A percentile compares a stretch with the other conserved stretches of the same genome.
Evolutionary conservation across 306 rosid genomes (phyloP).

Genomic region (Cotoneaster glaucophyllus): DNA sequence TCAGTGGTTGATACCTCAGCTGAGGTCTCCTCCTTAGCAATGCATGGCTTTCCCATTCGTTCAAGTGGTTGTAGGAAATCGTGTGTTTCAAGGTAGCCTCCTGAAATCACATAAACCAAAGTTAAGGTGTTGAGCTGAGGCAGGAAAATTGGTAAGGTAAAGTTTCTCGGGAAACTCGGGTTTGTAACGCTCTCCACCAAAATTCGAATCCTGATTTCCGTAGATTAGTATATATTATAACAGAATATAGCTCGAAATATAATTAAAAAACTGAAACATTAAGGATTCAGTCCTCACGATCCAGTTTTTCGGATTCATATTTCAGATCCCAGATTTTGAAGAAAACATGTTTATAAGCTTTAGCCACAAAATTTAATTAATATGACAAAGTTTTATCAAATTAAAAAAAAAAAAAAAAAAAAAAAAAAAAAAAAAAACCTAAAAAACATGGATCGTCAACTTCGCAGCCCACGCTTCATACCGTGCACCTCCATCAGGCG

Average conservation of each 20-base stretch:
- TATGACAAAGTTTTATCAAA: neutral
- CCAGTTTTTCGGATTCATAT: neutral
- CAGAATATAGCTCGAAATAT: neutral
- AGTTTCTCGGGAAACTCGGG: too few species aligned
- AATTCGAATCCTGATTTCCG: neutral
- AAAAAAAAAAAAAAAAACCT: neutral
- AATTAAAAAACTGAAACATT: neutral
- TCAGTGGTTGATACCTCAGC: constrained; percentile 45
- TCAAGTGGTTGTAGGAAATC: constrained; percentile 92
- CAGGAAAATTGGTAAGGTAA: neutral
- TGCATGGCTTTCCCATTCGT: constrained; percentile 33
- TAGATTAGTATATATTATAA: too few species aligned
- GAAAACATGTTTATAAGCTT: neutral
- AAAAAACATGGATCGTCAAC: neutral
- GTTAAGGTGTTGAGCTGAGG: neutral
- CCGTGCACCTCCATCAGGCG: constrained; percentile 5
- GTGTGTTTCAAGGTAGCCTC: constrained; percentile 73
- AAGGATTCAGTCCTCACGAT: neutral
- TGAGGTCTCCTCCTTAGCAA: constrained; percentile 55
- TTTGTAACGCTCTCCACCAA: neutral
- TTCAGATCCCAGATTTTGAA: neutral
- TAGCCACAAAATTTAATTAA: neutral
- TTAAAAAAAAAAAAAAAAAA: neutral
- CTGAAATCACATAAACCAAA: constrained; percentile 31
- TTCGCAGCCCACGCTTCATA: neutral